These are phyloP conservation scores for Trametes gibbosa DNA, from an alignment of 768 basidiomycete genomes.

Conservation along the genomic window DNA sequence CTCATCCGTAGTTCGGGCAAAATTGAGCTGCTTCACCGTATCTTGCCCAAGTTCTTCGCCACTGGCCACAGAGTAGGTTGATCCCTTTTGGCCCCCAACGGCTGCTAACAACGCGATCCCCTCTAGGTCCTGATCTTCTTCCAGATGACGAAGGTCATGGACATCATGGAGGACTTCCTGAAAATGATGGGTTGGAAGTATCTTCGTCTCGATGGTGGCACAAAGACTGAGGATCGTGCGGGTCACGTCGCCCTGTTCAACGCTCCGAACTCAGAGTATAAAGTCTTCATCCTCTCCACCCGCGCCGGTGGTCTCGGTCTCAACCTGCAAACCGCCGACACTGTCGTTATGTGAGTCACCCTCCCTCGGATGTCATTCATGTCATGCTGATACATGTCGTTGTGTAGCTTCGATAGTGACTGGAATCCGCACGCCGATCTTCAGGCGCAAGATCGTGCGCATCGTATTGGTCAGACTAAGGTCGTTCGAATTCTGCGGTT, in stretches of 20 bases:
- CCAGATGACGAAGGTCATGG: conserved; percentile 99
- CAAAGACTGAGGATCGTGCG: conserved; percentile 94
- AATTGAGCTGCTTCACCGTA: conserved; percentile 85
- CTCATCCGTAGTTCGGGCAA: conserved; percentile 89
- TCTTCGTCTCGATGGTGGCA: conserved; percentile 93
- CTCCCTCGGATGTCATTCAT: not conserved
- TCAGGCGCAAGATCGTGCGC: conserved; percentile 98
- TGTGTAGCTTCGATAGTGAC: conserved; percentile 70
- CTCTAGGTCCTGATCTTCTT: conserved; percentile 94
- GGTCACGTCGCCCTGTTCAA: conserved; percentile 86
- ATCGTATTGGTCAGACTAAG: conserved; percentile 99
- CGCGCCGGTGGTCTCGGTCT: conserved; percentile 91
- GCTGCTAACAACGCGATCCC: not conserved
- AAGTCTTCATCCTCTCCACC: conserved; percentile 92
- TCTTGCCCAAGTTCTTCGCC: conserved; percentile 92
- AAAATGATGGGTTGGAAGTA: conserved; percentile 84
- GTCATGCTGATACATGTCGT: not conserved
- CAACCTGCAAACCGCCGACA: conserved; percentile 95
- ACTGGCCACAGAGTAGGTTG: conserved; percentile 80
- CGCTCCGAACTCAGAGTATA: conserved; percentile 81
- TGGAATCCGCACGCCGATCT: conserved; percentile 99
- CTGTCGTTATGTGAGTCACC: conserved; percentile 80
- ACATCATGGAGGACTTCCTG: conserved; percentile 95
- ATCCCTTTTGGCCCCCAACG: not conserved
- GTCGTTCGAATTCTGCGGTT: conserved; percentile 95